Base-by-base conservation (phyloP, 139 green algal genomes). In the Zygnema circumcarinatum region DNA sequence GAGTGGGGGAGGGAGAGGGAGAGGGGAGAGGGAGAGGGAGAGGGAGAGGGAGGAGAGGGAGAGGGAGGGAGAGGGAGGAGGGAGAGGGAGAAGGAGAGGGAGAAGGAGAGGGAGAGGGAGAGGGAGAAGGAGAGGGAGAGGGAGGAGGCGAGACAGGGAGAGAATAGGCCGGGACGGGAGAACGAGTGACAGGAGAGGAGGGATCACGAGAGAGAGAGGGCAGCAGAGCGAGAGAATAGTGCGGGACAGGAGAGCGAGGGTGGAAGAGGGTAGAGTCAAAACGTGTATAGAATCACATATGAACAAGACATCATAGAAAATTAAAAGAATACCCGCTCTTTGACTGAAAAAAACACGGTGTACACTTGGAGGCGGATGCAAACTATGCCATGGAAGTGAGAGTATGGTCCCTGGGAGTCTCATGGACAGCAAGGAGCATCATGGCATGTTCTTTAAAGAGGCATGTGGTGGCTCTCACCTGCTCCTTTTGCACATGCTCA, bases 41-140 rank as follows among this genome's bases (percentile, higher is more conserved):
- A 52, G 69, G 40, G 32, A 76, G 69, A 38, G 76, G 76, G 54
- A 16, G 75, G 40, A 84, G 76, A 84, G 40, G 75, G 76, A 84
- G 76, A 84, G 76, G 75, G 39, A 52, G 76, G 16, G 54, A 16
- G 16, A 16, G 54, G 35, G 16, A 11, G 75, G 76, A 84, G 35
- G 11, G 76, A 84, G 40, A 84, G 76, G 75, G 76, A 76, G 76
- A 39, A 16, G 54, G 76, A 84, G 54, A 52, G 35, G 54, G 35
- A 52, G 76, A 41, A 16, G 11, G 76, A 84, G 76, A 76, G 76
- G 75, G 40, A 76, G 76, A 84, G 76, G 35, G 54, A 62, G 76
- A 52, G 76, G 75, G 40, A 62, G 76, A 52, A 16, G 75, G 40
- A 84, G 76, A 84, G 40, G 75, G 76, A 84, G 76, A 84, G 76